phyloP scores from a whole-genome alignment of 2,329 filamentous ascomycete species.

The Phyllosticta citriasiana region DNA sequence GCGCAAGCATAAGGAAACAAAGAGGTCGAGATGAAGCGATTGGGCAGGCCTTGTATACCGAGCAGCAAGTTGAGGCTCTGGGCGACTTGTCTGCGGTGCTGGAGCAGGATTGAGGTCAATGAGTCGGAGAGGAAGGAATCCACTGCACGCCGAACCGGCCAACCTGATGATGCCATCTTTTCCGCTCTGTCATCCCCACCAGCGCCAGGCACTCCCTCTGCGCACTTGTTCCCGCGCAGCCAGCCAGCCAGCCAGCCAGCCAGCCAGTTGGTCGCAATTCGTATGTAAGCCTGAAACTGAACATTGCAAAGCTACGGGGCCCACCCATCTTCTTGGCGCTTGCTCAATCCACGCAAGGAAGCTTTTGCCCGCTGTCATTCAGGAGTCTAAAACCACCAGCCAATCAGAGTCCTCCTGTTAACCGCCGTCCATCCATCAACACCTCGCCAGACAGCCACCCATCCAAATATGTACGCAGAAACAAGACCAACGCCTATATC shows the following conservation, averaged over 20 bases:
- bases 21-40: neutral
- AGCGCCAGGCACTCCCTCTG: neutral
- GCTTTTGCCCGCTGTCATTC: neutral
- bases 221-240: neutral
- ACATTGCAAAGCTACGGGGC: neutral
- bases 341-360: neutral
- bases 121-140: neutral
- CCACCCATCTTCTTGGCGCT: neutral
- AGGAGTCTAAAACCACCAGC: neutral
- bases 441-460: neutral
- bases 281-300: neutral
- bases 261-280: neutral
- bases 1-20: slow-evolving; percentile 9
- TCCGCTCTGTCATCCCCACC: neutral
- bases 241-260: neutral
- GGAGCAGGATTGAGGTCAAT: neutral
- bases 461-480: neutral
- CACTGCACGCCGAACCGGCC: neutral
- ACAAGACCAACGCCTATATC: neutral
- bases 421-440: neutral
- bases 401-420: neutral
- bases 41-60: neutral
- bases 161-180: neutral
- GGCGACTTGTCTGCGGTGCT: neutral
- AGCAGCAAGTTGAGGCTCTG: neutral